Evolutionary conservation across 2,329 filamentous ascomycete genomes (phyloP), one percentile per base, ranked within the genome.

Genomic region (Xylariaceae sp.): DNA sequence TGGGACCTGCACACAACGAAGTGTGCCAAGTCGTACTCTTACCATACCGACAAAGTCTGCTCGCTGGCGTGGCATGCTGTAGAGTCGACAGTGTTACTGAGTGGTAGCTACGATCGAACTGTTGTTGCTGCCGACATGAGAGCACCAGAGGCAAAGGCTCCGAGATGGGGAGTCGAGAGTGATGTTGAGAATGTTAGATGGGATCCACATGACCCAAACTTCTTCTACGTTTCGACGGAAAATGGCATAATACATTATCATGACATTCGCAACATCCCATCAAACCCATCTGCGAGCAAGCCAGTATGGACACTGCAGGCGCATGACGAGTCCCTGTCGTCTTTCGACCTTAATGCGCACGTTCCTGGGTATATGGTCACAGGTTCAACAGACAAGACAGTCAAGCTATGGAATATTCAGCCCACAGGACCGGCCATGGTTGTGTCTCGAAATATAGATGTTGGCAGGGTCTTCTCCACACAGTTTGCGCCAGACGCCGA

Each of bases 21-120:
- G 65, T 95, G 89, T 66, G 93, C 93, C 56, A 93, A 96, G 70
- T 96, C 90, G 34, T 98, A 98, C 74, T 77, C 80, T 13, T 88
- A 95, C 68, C 93, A 98, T 69, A 95, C 88, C 28, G 93, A 96
- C 74, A 98, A 98, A 71, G 90, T 97, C 52, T 98, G 90, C 76
- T 89, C 91, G 17, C 71, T 98, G 42, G 86, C 91, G 51, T 98
- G 94, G 93, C 89, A 97, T 71, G 78, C 87, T 0, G 78, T 76
- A 33, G 87, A 96, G 64, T 82, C 90, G 3, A 96, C 93, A 0
- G 81, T 95, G 16, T 76, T 98, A 18, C 76, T 98, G 45, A 95
- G 85, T 57, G 93, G 93, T 47, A 94, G 88, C 61, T 98, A 97
- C 68, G 93, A 98, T 65, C 83, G 89, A 50, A 97, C 90, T 3